Evolutionary conservation across 2,329 filamentous ascomycete species (phyloP).

Genomic region (Alternaria alternata): DNA sequence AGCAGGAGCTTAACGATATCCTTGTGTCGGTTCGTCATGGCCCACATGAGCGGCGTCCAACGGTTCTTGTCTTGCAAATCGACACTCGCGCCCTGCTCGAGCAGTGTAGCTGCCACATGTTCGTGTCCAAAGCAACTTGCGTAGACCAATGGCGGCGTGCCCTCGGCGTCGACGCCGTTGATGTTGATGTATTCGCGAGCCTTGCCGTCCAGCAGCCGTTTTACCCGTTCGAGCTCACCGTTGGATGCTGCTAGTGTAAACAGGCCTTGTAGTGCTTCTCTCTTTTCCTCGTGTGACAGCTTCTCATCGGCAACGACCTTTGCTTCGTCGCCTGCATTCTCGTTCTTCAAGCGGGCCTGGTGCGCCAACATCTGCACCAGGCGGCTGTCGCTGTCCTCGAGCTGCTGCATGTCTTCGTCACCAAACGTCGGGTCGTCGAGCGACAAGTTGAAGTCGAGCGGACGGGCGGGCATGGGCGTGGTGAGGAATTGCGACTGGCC

Average conservation of each 20-base stretch:
- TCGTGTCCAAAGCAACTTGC: slow-evolving; percentile 98
- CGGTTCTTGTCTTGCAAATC: slow-evolving; percentile 95
- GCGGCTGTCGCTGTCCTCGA: slow-evolving; percentile 82
- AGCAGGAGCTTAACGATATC: slow-evolving; percentile 91
- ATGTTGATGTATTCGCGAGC: slow-evolving; percentile 81
- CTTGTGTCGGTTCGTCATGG: slow-evolving; percentile 98
- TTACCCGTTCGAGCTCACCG: slow-evolving; percentile 84
- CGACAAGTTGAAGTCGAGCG: slow-evolving; percentile 84
- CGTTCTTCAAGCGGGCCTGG: slow-evolving; percentile 85
- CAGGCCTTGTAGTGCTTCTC: slow-evolving; percentile 80
- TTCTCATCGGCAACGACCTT: slow-evolving; percentile 78
- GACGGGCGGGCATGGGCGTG: slow-evolving; percentile 82
- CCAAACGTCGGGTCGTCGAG: slow-evolving; percentile 81
- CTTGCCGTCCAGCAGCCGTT: slow-evolving; percentile 75
- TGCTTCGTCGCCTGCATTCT: slow-evolving; percentile 75
- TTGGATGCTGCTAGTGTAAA: slow-evolving; percentile 97
- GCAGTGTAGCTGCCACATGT: slow-evolving; percentile 81
- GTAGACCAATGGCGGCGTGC: slow-evolving; percentile 95
- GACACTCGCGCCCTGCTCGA: slow-evolving; percentile 86
- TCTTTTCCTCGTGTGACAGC: slow-evolving; percentile 79
- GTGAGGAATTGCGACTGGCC: slow-evolving; percentile 96
- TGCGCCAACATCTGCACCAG: slow-evolving; percentile 96
- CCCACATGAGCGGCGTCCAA: slow-evolving; percentile 99
- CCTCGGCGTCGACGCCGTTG: slow-evolving; percentile 89
- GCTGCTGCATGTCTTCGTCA: slow-evolving; percentile 65